These are phyloP conservation scores for Herpotrichia juniperi DNA, from an alignment of 2,329 filamentous ascomycete genomes.

Conservation along the genomic window DNA sequence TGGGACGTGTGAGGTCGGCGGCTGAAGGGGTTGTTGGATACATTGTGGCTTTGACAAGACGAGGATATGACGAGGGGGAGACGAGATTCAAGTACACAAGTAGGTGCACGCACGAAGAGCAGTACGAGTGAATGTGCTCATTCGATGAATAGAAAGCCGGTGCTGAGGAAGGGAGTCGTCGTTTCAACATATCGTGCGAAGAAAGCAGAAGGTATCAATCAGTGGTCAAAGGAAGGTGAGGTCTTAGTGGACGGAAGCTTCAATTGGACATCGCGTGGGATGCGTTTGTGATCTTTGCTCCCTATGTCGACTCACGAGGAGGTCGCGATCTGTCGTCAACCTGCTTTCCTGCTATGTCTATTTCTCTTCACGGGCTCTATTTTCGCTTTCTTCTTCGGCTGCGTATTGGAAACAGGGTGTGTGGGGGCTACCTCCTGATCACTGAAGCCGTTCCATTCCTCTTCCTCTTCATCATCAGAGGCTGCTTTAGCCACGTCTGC, in stretches of 20 bases:
- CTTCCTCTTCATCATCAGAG: conserved; percentile 27
- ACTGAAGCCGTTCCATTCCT: conserved; percentile 54
- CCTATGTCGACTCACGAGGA: not conserved
- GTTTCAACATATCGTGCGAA: not conserved
- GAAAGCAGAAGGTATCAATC: not conserved
- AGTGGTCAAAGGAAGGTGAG: not conserved
- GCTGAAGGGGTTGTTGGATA: conserved; percentile 10
- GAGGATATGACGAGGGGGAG: not conserved
- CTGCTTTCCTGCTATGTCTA: not conserved
- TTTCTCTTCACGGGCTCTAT: not conserved
- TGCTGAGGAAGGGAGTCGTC: not conserved
- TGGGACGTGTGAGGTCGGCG: conserved; percentile 28
- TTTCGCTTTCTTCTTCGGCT: not conserved
- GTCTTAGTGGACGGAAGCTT: not conserved
- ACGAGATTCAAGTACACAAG: not conserved
- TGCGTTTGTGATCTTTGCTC: not conserved
- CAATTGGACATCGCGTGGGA: not conserved
- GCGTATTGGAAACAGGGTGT: not conserved
- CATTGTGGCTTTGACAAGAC: not conserved
- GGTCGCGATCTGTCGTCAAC: not conserved
- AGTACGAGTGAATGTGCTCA: not conserved
- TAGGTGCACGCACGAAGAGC: not conserved
- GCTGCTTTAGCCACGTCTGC: not conserved
- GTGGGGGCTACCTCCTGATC: conserved; percentile 28
- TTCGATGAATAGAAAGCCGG: not conserved